phyloP scores from a whole-genome alignment of 768 basidiomycete genomes.

The Tricholoma bakamatsutake region DNA sequence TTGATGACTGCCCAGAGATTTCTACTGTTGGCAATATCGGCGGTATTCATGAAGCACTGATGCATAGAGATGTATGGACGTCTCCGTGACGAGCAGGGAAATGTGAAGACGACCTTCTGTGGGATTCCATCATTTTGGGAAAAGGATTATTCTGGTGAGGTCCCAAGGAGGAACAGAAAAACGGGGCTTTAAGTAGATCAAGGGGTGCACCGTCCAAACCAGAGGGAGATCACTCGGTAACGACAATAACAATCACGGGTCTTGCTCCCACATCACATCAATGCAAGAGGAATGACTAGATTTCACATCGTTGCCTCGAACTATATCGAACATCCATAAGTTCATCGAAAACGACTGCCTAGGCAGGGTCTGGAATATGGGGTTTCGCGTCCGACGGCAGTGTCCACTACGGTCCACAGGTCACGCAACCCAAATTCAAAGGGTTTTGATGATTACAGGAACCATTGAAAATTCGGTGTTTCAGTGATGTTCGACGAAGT shows the following conservation, averaged over 20 bases:
- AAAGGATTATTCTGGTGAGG: too few relatives aligned
- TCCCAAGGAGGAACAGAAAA: too few relatives aligned
- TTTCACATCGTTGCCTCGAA: neutral
- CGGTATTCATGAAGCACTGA: too few relatives aligned
- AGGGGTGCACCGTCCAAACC: neutral
- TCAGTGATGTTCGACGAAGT: neutral
- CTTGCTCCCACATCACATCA: neutral
- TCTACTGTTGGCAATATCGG: too few relatives aligned
- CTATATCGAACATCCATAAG: neutral
- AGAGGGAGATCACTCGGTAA: constrained; percentile 1
- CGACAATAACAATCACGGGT: neutral
- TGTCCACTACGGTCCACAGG: neutral
- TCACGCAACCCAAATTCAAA: neutral
- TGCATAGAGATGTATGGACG: too few relatives aligned
- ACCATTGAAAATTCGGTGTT: neutral
- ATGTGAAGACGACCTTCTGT: too few relatives aligned
- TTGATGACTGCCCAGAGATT: too few relatives aligned
- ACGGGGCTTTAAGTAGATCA: too few relatives aligned
- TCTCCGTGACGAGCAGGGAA: too few relatives aligned
- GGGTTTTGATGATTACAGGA: neutral
- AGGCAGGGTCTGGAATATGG: neutral
- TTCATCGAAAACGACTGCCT: neutral
- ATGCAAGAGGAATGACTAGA: neutral
- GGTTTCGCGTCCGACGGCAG: neutral
- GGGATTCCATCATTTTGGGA: too few relatives aligned